Percentiles rank a stretch among this genome's conserved stretches.
phyloP scores from a whole-genome alignment of 2,329 filamentous ascomycete species.

The Penicillium janthinellum region DNA sequence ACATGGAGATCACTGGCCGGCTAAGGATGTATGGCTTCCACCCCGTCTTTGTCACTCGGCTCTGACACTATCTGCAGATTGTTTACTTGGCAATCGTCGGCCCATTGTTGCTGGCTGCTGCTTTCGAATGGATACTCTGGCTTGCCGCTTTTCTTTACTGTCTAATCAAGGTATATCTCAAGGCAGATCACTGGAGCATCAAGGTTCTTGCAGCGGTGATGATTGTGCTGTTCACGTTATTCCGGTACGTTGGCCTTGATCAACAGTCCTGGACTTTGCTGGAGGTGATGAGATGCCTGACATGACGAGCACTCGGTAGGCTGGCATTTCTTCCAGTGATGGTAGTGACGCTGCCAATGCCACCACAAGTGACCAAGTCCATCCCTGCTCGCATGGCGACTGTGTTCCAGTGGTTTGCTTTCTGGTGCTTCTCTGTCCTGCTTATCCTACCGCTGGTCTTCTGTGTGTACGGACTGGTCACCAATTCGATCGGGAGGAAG shows the following conservation, averaged over 20 bases:
- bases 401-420: constrained; percentile 89
- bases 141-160: constrained; percentile 93
- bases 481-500: constrained; percentile 77
- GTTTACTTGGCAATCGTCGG: constrained; percentile 81
- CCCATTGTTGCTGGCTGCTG: constrained; percentile 76
- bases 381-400: constrained; percentile 71
- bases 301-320: constrained; percentile 47
- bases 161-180: constrained; percentile 80
- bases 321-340: constrained; percentile 89
- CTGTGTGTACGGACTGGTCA: constrained; percentile 88
- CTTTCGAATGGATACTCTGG: constrained; percentile 94
- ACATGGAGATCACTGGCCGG: constrained; percentile 5
- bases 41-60: background rate
- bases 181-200: constrained; percentile 86
- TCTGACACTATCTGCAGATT: constrained; percentile 60
- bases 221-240: constrained; percentile 68
- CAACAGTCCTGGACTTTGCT: background rate
- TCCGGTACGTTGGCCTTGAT: constrained; percentile 62
- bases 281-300: constrained; percentile 6
- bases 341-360: constrained; percentile 87
- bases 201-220: constrained; percentile 75
- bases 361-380: constrained; percentile 67
- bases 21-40: constrained; percentile 18
- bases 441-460: constrained; percentile 89
- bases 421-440: constrained; percentile 86